phyloP scores from a whole-genome alignment of 1,139 yeast species.

The Pichia cactophila region DNA sequence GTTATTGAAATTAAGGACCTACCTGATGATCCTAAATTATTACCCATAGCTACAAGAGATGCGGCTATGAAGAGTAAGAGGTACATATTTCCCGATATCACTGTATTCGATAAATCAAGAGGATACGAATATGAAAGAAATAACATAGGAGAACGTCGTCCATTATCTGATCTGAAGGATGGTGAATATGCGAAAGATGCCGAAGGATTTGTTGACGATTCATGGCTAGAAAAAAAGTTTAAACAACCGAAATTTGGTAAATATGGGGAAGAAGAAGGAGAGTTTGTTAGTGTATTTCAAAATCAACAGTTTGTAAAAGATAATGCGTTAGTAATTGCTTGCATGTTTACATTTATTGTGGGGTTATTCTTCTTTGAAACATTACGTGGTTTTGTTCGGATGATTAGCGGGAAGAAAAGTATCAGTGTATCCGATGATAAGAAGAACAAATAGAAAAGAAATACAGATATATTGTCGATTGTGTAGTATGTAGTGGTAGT shows the following conservation, averaged over 20 bases:
- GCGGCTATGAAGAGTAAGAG: slow-evolving; percentile 20
- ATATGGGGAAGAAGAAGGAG: slow-evolving; percentile 20
- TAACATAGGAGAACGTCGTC: slow-evolving; percentile 28
- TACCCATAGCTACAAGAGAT: slow-evolving; percentile 12
- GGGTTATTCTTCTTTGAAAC: background rate
- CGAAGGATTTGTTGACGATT: slow-evolving; percentile 22
- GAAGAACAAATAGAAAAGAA: background rate
- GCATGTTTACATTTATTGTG: slow-evolving; percentile 11
- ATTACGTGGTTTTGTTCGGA: background rate
- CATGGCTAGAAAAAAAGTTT: slow-evolving; percentile 24
- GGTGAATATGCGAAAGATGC: slow-evolving; percentile 23
- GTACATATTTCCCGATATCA: slow-evolving; percentile 39
- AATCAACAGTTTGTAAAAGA: slow-evolving; percentile 21
- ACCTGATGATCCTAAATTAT: slow-evolving; percentile 27
- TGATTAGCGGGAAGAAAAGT: background rate
- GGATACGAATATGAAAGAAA: slow-evolving; percentile 50
- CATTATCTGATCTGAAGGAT: slow-evolving; percentile 11
- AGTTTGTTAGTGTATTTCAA: slow-evolving; percentile 14
- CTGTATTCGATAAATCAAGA: slow-evolving; percentile 38
- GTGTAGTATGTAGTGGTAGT: background rate
- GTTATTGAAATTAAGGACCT: slow-evolving; percentile 27
- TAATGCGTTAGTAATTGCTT: slow-evolving; percentile 21
- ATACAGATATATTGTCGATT: background rate
- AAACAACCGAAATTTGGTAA: slow-evolving; percentile 16
- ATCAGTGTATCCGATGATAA: background rate